phyloP scores from a whole-genome alignment of 2,329 filamentous ascomycete genomes.

The Exophiala oligosperma region DNA sequence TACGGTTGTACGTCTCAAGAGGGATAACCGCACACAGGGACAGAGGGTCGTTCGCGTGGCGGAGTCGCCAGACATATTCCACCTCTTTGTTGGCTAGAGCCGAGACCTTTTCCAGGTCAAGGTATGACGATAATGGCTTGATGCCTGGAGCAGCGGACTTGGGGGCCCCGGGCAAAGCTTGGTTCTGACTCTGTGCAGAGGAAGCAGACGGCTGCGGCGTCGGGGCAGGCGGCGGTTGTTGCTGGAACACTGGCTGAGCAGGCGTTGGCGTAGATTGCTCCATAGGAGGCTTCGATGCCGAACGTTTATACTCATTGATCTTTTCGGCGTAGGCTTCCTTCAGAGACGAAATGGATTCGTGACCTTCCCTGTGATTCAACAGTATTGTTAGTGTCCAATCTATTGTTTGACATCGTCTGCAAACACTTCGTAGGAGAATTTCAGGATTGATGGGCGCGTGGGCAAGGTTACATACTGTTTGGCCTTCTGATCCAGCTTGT shows the following conservation, averaged over 20 bases:
- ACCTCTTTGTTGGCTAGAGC: constrained; percentile 77
- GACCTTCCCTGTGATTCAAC: constrained; percentile 55
- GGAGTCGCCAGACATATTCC: constrained; percentile 83
- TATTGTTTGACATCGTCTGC: too few relatives aligned
- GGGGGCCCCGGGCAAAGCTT: constrained; percentile 46
- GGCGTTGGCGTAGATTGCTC: constrained; percentile 41
- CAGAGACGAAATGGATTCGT: constrained; percentile 59
- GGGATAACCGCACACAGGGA: constrained; percentile 85
- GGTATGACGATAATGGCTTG: constrained; percentile 65
- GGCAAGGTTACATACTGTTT: constrained; percentile 52
- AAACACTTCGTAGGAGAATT: too few relatives aligned
- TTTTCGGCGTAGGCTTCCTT: constrained; percentile 82
- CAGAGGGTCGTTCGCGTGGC: constrained; percentile 70
- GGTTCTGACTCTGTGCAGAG: constrained; percentile 34
- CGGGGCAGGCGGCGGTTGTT: constrained; percentile 37
- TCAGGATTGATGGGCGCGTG: too few relatives aligned
- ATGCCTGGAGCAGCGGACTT: constrained; percentile 45
- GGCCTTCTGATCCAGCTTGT: constrained; percentile 82
- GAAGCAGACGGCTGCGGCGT: constrained; percentile 38
- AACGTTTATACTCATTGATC: constrained; percentile 70
- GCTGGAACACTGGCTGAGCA: constrained; percentile 26
- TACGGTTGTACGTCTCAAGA: constrained; percentile 67
- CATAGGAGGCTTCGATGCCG: constrained; percentile 47
- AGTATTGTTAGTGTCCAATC: constrained; percentile 31
- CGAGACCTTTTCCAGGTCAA: constrained; percentile 78